Conservation (phyloP, 176 grass and related monocot genomes). For the Cocos nucifera region DNA sequence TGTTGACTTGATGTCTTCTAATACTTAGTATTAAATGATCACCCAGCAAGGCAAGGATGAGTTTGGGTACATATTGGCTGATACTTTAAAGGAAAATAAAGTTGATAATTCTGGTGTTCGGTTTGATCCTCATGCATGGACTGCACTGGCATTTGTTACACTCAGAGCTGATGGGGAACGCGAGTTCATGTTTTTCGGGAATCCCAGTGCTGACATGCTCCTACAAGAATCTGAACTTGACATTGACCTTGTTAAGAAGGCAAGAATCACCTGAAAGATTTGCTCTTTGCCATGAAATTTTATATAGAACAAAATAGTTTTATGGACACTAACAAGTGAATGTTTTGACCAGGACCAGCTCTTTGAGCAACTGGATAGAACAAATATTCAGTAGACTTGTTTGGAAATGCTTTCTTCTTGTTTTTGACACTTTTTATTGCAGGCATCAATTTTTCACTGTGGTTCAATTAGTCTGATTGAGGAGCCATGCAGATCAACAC, state of each 20-base stretch:
- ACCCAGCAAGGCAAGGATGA: constrained; percentile 4
- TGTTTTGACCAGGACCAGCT: too few species aligned
- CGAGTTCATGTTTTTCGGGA: not conserved
- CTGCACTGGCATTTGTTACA: constrained; percentile 5
- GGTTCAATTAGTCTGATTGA: constrained; percentile 1
- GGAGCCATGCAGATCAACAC: not conserved
- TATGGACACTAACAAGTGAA: too few species aligned
- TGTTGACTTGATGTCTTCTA: too few species aligned
- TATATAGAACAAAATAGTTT: too few species aligned
- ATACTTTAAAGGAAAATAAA: not conserved
- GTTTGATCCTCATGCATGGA: constrained; percentile 1
- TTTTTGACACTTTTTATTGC: too few species aligned
- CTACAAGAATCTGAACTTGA: constrained; percentile 6
- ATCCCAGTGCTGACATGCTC: not conserved
- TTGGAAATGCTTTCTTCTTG: too few species aligned
- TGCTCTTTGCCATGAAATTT: not conserved
- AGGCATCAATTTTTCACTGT: not conserved
- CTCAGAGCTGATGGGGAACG: too few species aligned
- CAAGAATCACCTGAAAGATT: not conserved
- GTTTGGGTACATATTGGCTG: not conserved
- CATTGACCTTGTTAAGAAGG: constrained; percentile 2
- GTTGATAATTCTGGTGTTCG: not conserved
- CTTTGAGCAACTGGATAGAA: too few species aligned
- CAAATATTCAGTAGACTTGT: too few species aligned
- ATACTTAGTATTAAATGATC: not conserved